Evolutionary conservation across 768 basidiomycete species (phyloP), one percentile per base, ranked within the genome.

Genomic region (Pleurotus ostreatus): DNA sequence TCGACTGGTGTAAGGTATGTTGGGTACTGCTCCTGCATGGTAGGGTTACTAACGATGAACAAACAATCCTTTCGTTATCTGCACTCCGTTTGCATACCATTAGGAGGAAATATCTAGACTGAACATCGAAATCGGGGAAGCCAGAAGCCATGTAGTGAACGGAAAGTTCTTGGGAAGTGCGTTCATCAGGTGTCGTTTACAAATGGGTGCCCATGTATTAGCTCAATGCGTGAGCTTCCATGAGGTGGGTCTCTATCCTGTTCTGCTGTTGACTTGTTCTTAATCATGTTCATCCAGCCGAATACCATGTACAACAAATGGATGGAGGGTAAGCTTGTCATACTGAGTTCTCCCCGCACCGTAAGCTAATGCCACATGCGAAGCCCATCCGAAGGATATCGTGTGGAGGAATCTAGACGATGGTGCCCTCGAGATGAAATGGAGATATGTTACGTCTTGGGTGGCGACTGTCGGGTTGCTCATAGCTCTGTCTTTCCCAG

Each of bases 171-270:
- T 81, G 34, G 82, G 81, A 5, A 77, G 78, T 57, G 80, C 74
- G 0, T 88, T 90, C 69, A 80, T 89, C 55, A 77, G 79, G 40
- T 86, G 86, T 70, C 84, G 88, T 65, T 74, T 85, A 48, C 87
- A 89, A 66, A 80, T 89, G 63, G 87, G 85, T 3, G 88, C 88
- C 0, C 86, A 88, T 66, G 81, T 89, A 57, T 78, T 87, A 11
- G 76, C 78, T 0, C 86, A 89, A 66, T 80, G 78, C 58, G 65
- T 85, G 25, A 77, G 76, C 56, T 77, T 81, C 61, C 79, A 84
- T 49, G 69, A 76, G 65, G 78, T 79, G 58, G 41, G 62, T 60
- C 37, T 40, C 25, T n/a, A 7, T 48, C 13, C 11, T 26, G 9
- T 26, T 9, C 6, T 5, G 3, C 20, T 30, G 20, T 16, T 8